These are phyloP conservation scores for Vitis rotundifolia DNA, from an alignment of 164 flowering plant genomes.

Conservation along the genomic window DNA sequence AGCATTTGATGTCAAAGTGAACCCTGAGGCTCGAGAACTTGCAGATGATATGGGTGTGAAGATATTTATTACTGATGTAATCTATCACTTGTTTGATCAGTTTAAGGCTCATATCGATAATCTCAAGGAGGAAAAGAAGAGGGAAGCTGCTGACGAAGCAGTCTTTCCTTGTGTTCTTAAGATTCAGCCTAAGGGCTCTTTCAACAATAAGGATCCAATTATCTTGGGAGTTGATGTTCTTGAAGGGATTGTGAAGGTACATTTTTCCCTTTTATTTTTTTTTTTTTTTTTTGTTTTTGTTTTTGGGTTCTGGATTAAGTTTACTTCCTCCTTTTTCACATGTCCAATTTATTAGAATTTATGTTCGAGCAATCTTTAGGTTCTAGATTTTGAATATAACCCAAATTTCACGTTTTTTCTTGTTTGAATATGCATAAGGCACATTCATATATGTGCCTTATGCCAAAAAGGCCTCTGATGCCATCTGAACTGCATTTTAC, in stretches of 20 bases:
- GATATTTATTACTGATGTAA: constrained; percentile 90
- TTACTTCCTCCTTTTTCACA: no score
- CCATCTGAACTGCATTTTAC: constrained; percentile 1
- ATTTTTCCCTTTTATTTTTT: background rate
- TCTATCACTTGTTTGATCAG: constrained; percentile 94
- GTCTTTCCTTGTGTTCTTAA: constrained; percentile 96
- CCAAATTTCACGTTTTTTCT: no score
- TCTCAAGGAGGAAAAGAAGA: constrained; percentile 93
- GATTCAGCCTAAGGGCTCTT: constrained; percentile 80
- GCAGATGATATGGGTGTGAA: constrained; percentile 91
- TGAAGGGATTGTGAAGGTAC: constrained; percentile 89
- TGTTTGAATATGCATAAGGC: no score
- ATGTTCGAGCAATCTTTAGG: no score
- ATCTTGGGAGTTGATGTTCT: constrained; percentile 90
- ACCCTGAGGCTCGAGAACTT: constrained; percentile 93
- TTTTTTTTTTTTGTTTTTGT: background rate
- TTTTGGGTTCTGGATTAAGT: background rate
- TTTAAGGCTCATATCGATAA: constrained; percentile 89
- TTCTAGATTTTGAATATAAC: no score
- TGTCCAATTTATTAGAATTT: no score
- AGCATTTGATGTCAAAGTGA: constrained; percentile 98
- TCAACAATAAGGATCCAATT: constrained; percentile 96
- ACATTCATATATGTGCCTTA: no score
- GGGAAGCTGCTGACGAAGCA: constrained; percentile 90
- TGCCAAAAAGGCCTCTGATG: no score